phyloP scores from a whole-genome alignment of 176 grass and related monocot species.

The Tuctoria greenei region DNA sequence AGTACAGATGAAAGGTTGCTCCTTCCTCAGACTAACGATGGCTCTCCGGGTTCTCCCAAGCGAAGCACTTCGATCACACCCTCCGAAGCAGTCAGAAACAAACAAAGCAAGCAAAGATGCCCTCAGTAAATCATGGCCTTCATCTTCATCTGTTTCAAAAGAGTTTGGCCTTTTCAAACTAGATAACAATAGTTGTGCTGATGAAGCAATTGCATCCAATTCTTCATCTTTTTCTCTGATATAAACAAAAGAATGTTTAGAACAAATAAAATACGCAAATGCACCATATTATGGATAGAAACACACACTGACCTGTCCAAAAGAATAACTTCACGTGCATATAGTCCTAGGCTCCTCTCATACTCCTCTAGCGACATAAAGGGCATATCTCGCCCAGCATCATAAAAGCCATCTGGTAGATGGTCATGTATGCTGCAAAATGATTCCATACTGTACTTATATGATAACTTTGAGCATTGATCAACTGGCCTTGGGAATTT shows the following conservation, averaged over 20 bases:
- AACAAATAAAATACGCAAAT: conserved; percentile 30
- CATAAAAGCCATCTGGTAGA: conserved; percentile 97
- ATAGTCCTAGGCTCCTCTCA: conserved; percentile 52
- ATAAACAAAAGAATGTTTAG: conserved; percentile 30
- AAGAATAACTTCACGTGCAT: conserved; percentile 96
- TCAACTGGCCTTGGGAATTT: conserved; percentile 78
- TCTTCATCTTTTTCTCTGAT: conserved; percentile 91
- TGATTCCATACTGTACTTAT: conserved; percentile 84
- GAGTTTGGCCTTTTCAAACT: conserved; percentile 59
- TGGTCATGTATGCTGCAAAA: conserved; percentile 85
- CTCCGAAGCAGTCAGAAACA: conserved; percentile 98
- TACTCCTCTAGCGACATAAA: conserved; percentile 88
- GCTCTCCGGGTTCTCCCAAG: conserved; percentile 65
- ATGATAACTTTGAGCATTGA: conserved; percentile 64
- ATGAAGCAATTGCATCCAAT: conserved; percentile 83
- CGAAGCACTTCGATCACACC: conserved; percentile 77
- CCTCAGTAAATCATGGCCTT: conserved; percentile 62
- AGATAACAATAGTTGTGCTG: conserved; percentile 76
- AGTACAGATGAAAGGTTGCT: conserved; percentile 93
- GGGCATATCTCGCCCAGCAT: conserved; percentile 78
- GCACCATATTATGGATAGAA: conserved; percentile 7
- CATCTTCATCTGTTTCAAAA: conserved; percentile 56
- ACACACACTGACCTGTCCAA: conserved; percentile 73
- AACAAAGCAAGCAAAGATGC: conserved; percentile 89
- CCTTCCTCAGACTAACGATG: conserved; percentile 74